Conservation (phyloP, 768 basidiomycete genomes). For the Leccinum truebloodii region DNA sequence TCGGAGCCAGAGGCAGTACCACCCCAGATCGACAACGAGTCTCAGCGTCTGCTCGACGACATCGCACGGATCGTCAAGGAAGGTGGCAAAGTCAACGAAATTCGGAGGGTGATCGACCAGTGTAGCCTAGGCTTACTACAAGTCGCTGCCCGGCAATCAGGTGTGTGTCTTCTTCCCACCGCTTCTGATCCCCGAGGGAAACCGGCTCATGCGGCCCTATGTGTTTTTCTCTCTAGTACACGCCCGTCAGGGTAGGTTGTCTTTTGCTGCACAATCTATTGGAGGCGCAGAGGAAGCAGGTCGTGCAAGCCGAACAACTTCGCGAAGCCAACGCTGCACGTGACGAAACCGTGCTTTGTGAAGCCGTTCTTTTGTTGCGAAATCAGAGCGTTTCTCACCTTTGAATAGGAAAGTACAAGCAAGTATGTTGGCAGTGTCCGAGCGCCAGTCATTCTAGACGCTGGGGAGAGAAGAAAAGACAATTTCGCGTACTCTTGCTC, state of each 20-base stretch:
- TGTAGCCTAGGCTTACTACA: slow-evolving; percentile 49
- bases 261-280: slow-evolving; percentile 52
- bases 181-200: slow-evolving; percentile 8
- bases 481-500: slow-evolving; percentile 56
- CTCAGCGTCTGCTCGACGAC: slow-evolving; percentile 53
- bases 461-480: slow-evolving; percentile 84
- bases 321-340: slow-evolving; percentile 34
- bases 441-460: slow-evolving; percentile 83
- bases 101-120: slow-evolving; percentile 55
- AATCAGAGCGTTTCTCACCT: slow-evolving; percentile 7
- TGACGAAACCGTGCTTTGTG: slow-evolving; percentile 41
- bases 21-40: slow-evolving; percentile 40
- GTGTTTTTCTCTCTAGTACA: slow-evolving; percentile 38
- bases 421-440: slow-evolving; percentile 77
- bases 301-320: slow-evolving; percentile 35
- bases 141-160: slow-evolving; percentile 45
- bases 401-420: slow-evolving; percentile 71
- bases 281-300: slow-evolving; percentile 46
- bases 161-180: slow-evolving; percentile 33
- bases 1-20: slow-evolving; percentile 24
- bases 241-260: slow-evolving; percentile 50
- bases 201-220: slow-evolving; percentile 8
- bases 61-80: slow-evolving; percentile 55
- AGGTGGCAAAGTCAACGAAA: slow-evolving; percentile 52
- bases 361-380: slow-evolving; percentile 3